Evolutionary conservation across 2,329 filamentous ascomycete genomes (phyloP).

Genomic region (Basipetospora chlamydospora): DNA sequence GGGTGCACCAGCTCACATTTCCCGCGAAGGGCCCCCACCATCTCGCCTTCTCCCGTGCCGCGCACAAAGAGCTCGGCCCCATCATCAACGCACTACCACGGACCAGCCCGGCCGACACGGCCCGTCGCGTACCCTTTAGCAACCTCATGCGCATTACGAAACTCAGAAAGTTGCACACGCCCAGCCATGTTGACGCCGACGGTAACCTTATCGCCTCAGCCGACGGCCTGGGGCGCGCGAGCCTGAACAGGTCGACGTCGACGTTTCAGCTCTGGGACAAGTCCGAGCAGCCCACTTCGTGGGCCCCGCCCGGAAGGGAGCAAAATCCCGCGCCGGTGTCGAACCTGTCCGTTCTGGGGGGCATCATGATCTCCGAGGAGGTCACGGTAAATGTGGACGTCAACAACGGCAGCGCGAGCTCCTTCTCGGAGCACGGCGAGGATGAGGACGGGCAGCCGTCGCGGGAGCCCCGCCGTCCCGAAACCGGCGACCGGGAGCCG

Average conservation of each 20-base stretch:
- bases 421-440: neutral
- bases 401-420: conserved; percentile 8
- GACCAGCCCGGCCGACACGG: neutral
- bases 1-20: conserved; percentile 48
- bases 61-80: conserved; percentile 46
- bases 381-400: conserved; percentile 36
- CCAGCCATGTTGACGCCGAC: too few relatives aligned
- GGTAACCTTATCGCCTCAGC: conserved; percentile 13
- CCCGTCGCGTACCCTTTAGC: too few relatives aligned
- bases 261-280: conserved; percentile 19
- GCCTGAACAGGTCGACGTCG: conserved; percentile 16
- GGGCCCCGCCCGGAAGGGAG: conserved; percentile 6
- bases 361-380: conserved; percentile 49
- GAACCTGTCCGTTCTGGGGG: conserved; percentile 24
- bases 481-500: neutral
- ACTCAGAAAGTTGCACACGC: conserved; percentile 1
- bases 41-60: conserved; percentile 42
- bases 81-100: conserved; percentile 19
- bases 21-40: conserved; percentile 37
- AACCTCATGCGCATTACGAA: too few relatives aligned
- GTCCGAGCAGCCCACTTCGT: conserved; percentile 7
- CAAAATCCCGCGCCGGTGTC: conserved; percentile 8
- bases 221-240: neutral
- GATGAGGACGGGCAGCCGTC: conserved; percentile 1
- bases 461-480: conserved; percentile 5